Percentiles rank a stretch among this genome's conserved stretches.
Conservation (phyloP, 106 monocot species). For the Acanthochlamys bracteata region DNA sequence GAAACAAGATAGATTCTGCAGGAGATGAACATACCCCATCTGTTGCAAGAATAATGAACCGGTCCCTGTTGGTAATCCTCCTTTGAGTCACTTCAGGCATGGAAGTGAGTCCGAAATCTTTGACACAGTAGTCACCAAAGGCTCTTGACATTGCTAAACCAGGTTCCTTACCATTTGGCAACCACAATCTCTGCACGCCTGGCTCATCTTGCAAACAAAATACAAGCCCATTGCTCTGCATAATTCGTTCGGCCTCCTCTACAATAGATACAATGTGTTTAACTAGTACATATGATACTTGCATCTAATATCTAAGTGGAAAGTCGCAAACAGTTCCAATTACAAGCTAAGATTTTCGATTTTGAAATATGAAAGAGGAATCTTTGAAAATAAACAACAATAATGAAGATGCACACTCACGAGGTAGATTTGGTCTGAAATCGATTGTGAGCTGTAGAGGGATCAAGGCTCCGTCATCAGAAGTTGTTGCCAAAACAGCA, state of each 20-base stretch:
- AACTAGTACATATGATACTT: no score
- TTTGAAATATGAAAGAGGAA: no score
- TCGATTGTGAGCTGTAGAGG: slow-evolving; percentile 74
- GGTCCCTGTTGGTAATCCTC: slow-evolving; percentile 41
- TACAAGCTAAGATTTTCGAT: no score
- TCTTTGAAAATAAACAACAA: no score
- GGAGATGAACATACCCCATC: slow-evolving; percentile 60
- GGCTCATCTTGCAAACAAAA: slow-evolving; percentile 80
- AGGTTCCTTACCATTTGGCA: slow-evolving; percentile 48
- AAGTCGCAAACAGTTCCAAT: no score
- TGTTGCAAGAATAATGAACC: slow-evolving; percentile 82
- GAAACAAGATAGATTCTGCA: not conserved
- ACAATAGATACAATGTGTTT: not conserved
- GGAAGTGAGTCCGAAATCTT: slow-evolving; percentile 73
- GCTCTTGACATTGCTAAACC: slow-evolving; percentile 96
- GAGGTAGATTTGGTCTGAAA: slow-evolving; percentile 71
- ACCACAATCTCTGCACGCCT: slow-evolving; percentile 73
- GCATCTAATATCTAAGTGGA: no score
- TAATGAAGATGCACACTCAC: slow-evolving; percentile 33
- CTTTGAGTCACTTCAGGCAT: slow-evolving; percentile 73
- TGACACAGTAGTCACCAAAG: slow-evolving; percentile 83
- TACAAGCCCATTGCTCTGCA: slow-evolving; percentile 61
- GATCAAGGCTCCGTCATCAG: slow-evolving; percentile 50
- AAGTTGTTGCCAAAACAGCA: slow-evolving; percentile 66
- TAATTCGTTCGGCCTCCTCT: slow-evolving; percentile 86